A percentile compares a stretch with the other conserved stretches of the same genome.
phyloP scores from a whole-genome alignment of 2,329 filamentous ascomycete species.

The Ophiostoma ulmi region DNA sequence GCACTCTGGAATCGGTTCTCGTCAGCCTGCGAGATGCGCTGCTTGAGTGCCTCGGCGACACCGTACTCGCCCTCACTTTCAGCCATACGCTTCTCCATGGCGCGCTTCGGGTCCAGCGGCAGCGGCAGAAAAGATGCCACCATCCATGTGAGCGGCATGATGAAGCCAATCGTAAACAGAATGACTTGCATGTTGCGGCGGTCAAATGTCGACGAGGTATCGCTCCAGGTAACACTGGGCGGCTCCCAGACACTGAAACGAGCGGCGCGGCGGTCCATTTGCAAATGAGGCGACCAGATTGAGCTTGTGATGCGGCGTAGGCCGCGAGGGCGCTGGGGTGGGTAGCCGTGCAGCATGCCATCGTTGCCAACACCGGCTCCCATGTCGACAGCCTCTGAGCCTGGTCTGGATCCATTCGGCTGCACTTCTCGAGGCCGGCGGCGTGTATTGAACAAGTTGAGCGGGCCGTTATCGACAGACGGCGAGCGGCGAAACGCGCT shows the following conservation, averaged over 20 bases:
- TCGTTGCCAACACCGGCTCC: slow-evolving; percentile 38
- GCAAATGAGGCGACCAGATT: slow-evolving; percentile 70
- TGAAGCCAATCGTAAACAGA: slow-evolving; percentile 70
- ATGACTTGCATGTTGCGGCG: slow-evolving; percentile 69
- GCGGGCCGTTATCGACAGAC: slow-evolving; percentile 48
- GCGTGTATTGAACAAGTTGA: slow-evolving; percentile 43
- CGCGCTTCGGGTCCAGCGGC: slow-evolving; percentile 51
- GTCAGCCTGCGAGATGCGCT: slow-evolving; percentile 37
- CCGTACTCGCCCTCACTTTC: slow-evolving; percentile 39
- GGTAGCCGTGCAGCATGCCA: slow-evolving; percentile 30
- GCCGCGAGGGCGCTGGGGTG: slow-evolving; percentile 32
- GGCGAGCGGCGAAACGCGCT: slow-evolving; percentile 44
- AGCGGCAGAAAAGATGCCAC: slow-evolving; percentile 69
- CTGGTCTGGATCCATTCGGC: slow-evolving; percentile 21
- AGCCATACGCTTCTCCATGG: slow-evolving; percentile 45
- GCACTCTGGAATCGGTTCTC: slow-evolving; percentile 49
- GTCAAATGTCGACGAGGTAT: slow-evolving; percentile 53
- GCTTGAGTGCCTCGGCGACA: slow-evolving; percentile 36
- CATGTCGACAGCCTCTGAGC: slow-evolving; percentile 37
- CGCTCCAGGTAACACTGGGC: slow-evolving; percentile 63
- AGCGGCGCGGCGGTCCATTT: slow-evolving; percentile 55
- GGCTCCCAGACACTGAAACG: slow-evolving; percentile 65
- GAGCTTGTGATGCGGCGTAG: slow-evolving; percentile 51
- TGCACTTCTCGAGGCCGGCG: slow-evolving; percentile 41
- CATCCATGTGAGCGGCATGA: slow-evolving; percentile 77